Evolutionary conservation across 192 early-diverging fungal species (phyloP).

Genomic region (Mortierella hygrophila): DNA sequence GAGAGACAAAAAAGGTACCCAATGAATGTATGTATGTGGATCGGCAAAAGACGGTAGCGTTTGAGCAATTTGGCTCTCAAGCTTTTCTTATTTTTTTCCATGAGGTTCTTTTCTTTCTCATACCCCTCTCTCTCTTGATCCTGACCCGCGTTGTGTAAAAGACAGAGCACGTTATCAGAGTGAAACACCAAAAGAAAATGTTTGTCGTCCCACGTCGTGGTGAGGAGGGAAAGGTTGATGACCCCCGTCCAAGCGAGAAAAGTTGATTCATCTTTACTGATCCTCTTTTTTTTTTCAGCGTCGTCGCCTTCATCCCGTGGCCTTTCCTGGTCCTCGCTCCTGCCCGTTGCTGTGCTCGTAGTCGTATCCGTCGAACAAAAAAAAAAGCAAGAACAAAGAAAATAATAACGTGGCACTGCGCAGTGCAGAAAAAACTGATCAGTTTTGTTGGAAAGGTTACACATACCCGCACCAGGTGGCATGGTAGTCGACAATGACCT

Average conservation of each 20-base stretch:
- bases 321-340: not conserved
- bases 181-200: too few relatives aligned
- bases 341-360: not conserved
- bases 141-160: too few relatives aligned
- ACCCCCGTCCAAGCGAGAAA: too few relatives aligned
- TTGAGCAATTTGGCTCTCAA: not conserved
- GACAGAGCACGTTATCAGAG: too few relatives aligned
- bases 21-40: not conserved
- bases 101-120: not conserved
- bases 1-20: too few relatives aligned
- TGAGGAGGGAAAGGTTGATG: too few relatives aligned
- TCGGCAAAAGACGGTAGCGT: not conserved
- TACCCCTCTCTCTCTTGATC: not conserved
- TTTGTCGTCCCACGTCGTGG: too few relatives aligned
- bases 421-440: constrained; percentile 4
- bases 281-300: not conserved
- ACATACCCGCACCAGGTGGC: constrained; percentile 84
- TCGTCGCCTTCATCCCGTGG: not conserved
- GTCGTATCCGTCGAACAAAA: not conserved
- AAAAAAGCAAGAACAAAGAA: not conserved
- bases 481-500: constrained; percentile 82
- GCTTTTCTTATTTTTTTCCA: not conserved
- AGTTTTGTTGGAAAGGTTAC: not conserved
- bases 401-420: constrained; percentile 17
- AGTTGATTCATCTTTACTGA: too few relatives aligned